These are phyloP conservation scores for Harringtonia aguacate DNA, from an alignment of 2,329 filamentous ascomycete species.

Conservation along the genomic window DNA sequence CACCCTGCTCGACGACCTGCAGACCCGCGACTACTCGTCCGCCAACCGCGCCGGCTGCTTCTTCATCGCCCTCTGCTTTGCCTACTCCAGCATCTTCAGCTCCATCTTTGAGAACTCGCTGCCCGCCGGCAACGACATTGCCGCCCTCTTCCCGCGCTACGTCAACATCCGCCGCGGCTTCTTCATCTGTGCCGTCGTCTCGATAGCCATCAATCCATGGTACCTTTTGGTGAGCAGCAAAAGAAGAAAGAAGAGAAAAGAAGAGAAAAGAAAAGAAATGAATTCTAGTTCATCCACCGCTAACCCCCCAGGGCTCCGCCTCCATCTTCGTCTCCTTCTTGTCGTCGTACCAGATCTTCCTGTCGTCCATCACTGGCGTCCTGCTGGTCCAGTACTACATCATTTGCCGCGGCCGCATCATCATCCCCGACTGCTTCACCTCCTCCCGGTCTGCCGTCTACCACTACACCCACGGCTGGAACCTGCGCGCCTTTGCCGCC, in stretches of 20 bases:
- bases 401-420: constrained; percentile 22
- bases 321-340: constrained; percentile 28
- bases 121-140: neutral
- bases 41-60: constrained; percentile 8
- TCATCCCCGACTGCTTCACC: constrained; percentile 22
- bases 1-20: constrained; percentile 5
- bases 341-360: constrained; percentile 29
- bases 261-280: too few relatives aligned
- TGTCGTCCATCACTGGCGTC: constrained; percentile 29
- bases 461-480: constrained; percentile 10
- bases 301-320: constrained; percentile 15
- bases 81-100: constrained; percentile 2
- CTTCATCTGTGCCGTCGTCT: constrained; percentile 18
- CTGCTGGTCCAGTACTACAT: constrained; percentile 31
- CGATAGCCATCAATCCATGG: constrained; percentile 14
- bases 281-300: too few relatives aligned
- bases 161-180: constrained; percentile 26
- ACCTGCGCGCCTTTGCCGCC: constrained; percentile 12
- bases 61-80: constrained; percentile 7
- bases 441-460: constrained; percentile 4
- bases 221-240: constrained; percentile 8
- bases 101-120: neutral
- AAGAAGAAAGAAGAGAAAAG: neutral
- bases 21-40: constrained; percentile 3
- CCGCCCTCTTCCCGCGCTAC: constrained; percentile 13